phyloP scores from a whole-genome alignment of 1,139 yeast species.

The Protomyces inundatus region DNA sequence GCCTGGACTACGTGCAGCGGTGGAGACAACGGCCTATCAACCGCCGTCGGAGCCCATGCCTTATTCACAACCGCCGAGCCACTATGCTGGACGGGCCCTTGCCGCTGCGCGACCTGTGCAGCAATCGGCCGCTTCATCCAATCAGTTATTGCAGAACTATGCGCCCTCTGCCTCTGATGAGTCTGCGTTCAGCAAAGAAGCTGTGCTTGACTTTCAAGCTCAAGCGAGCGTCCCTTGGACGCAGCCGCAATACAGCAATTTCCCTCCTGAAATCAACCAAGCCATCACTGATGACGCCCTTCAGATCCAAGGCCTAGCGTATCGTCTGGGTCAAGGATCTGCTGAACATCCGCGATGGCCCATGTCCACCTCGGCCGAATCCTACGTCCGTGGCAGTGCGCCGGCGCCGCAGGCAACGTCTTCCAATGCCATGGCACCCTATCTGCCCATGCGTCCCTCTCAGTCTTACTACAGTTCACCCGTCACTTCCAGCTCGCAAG shows the following conservation, averaged over 20 bases:
- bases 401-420: neutral
- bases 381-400: slow-evolving; percentile 15
- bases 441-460: neutral
- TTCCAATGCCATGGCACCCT: neutral
- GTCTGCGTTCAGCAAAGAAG: neutral
- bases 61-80: neutral
- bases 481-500: neutral
- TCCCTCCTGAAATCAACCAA: neutral
- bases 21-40: neutral
- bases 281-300: neutral
- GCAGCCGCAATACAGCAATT: neutral
- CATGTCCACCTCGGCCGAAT: neutral
- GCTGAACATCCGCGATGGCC: neutral
- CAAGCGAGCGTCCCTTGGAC: neutral
- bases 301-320: neutral
- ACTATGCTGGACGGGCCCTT: too few species aligned
- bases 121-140: neutral
- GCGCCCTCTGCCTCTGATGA: neutral
- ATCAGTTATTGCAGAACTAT: neutral
- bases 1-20: neutral
- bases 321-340: neutral
- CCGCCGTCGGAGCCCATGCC: neutral
- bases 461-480: neutral
- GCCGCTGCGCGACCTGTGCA: neutral
- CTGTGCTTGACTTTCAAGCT: neutral